Evolutionary conservation across 805 yeast genomes (phyloP), one percentile per base, ranked within the genome.

Genomic region (Zygosaccharomyces lentus): DNA sequence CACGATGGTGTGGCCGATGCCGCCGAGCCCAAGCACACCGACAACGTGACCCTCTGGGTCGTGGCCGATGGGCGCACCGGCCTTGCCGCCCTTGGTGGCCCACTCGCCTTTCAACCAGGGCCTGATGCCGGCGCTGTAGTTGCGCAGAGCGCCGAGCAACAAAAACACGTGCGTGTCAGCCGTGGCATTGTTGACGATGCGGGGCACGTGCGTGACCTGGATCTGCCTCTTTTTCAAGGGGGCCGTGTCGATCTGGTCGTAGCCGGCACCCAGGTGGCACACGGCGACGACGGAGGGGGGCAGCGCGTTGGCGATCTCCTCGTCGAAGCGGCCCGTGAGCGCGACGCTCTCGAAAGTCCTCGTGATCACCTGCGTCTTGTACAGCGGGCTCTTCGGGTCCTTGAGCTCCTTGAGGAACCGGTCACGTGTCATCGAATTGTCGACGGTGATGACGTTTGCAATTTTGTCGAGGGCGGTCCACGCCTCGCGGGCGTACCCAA

Each of bases 11-110:
- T 89, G 78, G 38, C 96, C 96, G 66, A 88, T 87, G 29, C 95
- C 95, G 27, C 96, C 96, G 78, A 88, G 75, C 12, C 96, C 96
- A 43, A 84, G 70, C 45, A 88, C 81, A 40, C 96, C 96, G 17
- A 88, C 82, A 15, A 73, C 73, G 59, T 83, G 82, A 7, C 87
- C 87, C 51, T 73, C 80, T 13, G 95, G 95, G 58, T 83, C 90
- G 58, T 76, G 76, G 6, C 95, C 95, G 38, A 80, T 66, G 6
- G 80, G 75, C 1, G 82, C 67, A 19, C 85, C 87, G 17, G 81
- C 76, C 2, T 82, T 84, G 29, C 78, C 68, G 2, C 82, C 82
- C 2, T 61, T 46, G 2, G 64, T 53, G 12, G 75, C 74, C 91
- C 95, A 87, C 46, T 77, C 70, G 17, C 89, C 90, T 29, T 67